phyloP scores from a whole-genome alignment of 2,329 filamentous ascomycete species.

The Sarocladium brachiariae region DNA sequence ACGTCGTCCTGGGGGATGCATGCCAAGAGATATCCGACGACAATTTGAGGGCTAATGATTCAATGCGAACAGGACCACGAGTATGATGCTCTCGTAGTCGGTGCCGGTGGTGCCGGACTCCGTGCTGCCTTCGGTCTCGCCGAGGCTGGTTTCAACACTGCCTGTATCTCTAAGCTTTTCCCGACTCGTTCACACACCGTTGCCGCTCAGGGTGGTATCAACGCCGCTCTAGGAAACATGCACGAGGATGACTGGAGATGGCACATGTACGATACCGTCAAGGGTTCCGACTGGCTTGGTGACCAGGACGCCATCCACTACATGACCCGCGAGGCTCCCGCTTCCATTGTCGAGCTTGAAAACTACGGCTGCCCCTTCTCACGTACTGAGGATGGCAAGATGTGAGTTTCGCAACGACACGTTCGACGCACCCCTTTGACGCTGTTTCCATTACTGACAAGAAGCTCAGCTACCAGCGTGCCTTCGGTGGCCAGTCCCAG shows the following conservation, averaged over 20 bases:
- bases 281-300: slow-evolving; percentile 95
- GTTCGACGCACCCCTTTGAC: slow-evolving; percentile 12
- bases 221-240: slow-evolving; percentile 89
- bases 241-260: slow-evolving; percentile 97
- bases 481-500: slow-evolving; percentile 95
- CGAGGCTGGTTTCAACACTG: slow-evolving; percentile 84
- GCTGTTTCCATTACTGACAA: neutral
- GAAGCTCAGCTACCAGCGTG: slow-evolving; percentile 74
- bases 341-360: slow-evolving; percentile 89
- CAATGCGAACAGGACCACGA: slow-evolving; percentile 72
- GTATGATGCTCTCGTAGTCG: slow-evolving; percentile 94
- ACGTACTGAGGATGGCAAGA: slow-evolving; percentile 91
- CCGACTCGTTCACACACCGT: slow-evolving; percentile 81
- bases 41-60: slow-evolving; percentile 20
- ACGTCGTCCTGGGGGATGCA: too few relatives aligned
- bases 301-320: slow-evolving; percentile 98
- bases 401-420: slow-evolving; percentile 60
- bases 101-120: slow-evolving; percentile 74
- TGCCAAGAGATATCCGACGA: too few relatives aligned
- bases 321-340: slow-evolving; percentile 92
- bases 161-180: slow-evolving; percentile 82
- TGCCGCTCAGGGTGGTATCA: slow-evolving; percentile 77
- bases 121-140: slow-evolving; percentile 80
- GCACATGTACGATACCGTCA: slow-evolving; percentile 99
- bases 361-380: slow-evolving; percentile 97